Evolutionary conservation across 1,284 basidiomycete species (phyloP), one percentile per base, ranked within the genome.

Genomic region (Stygiomarasmius scandens): DNA sequence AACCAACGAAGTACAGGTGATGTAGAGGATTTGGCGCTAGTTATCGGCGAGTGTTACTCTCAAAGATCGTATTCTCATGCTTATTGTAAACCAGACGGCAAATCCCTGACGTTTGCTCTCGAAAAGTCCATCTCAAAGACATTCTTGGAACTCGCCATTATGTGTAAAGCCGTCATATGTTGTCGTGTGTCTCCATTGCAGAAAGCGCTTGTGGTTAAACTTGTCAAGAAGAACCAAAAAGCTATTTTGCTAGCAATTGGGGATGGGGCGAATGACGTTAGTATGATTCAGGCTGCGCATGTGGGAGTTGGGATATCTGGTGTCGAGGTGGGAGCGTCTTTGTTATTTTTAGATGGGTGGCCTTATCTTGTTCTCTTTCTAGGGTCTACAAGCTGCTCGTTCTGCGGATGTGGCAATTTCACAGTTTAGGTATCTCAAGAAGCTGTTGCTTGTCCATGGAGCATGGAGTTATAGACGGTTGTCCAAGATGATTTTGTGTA

Each of bases 281-380:
- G 91, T 70, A 96, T 96, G 94, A 96, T 96, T 56, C 95, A 96
- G 69, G 95, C 96, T 14, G 96, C 96, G 0, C 95, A 98, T 72
- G 95, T 99, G 49, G 97, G 97, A 36, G 91, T 99, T 55, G 97
- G 97, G 65, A 99, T 99, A 59, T 97, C 95, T 55, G 97, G 97
- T 58, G 93, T 98, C 19, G 97, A 99, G 81, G 91, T 91, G 63
- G 19, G 79, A 70, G 43, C 20, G 32, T 46, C 8, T 16, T 19
- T 24, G 22, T 19, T 6, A 16, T 20, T 49, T 22, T n/a, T 34
- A 49, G 32, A 23, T 23, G 11, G 8, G 24, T 25, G 29, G 4
- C 6, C n/a, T 19, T 4, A 16, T 41, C 24, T 25, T 14, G 44
- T 53, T 20, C 25, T 27, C 12, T 22, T 45, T 47, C 27, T 56